phyloP scores from a whole-genome alignment of 495 filamentous ascomycete genomes.

The Viridothelium virens region DNA sequence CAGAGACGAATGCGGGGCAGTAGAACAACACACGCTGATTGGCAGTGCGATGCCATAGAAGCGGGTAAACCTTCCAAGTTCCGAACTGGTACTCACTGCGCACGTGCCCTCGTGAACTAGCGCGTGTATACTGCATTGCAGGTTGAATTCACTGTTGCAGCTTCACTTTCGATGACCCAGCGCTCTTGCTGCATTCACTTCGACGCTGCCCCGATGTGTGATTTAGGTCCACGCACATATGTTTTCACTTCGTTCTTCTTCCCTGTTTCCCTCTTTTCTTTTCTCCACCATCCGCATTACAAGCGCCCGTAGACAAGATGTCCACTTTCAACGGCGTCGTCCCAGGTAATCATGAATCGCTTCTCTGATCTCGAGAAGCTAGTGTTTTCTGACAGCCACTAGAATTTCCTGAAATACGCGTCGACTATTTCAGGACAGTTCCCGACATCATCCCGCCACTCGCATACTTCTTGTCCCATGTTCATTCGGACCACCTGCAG shows the following conservation, averaged over 20 bases:
- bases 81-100: too few species aligned
- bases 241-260: neutral
- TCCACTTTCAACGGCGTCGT: slow-evolving; percentile 76
- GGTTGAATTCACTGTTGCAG: too few species aligned
- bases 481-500: slow-evolving; percentile 83
- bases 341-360: slow-evolving; percentile 37
- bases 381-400: neutral
- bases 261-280: neutral
- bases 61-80: too few species aligned
- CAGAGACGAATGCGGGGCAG: neutral
- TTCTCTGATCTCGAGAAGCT: neutral
- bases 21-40: neutral
- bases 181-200: too few species aligned
- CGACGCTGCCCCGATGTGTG: too few species aligned
- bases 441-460: slow-evolving; percentile 53
- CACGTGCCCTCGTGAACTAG: too few species aligned
- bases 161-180: too few species aligned
- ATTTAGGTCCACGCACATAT: neutral
- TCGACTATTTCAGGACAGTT: slow-evolving; percentile 74
- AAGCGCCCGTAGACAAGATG: slow-evolving; percentile 41
- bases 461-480: slow-evolving; percentile 86
- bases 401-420: slow-evolving; percentile 67
- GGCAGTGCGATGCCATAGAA: neutral
- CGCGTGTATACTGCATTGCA: too few species aligned
- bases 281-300: neutral